Conservation (phyloP, 2,329 filamentous ascomycete genomes). For the Cercospora sp. region DNA sequence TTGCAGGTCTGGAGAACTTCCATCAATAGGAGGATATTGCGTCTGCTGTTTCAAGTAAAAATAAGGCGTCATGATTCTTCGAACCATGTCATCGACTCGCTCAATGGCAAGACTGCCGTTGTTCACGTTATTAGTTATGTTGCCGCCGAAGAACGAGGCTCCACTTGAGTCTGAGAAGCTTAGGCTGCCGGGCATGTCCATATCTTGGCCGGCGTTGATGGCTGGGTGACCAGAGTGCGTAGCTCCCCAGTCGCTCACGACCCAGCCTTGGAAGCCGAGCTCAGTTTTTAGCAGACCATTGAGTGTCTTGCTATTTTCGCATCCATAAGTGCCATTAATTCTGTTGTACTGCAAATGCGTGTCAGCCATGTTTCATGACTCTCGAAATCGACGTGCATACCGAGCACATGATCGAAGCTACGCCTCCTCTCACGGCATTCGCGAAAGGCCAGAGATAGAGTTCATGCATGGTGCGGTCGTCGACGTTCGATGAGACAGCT, state of each 20-base stretch:
- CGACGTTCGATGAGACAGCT: constrained; percentile 38
- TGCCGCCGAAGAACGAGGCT: constrained; percentile 33
- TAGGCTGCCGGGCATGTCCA: constrained; percentile 56
- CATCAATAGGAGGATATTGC: constrained; percentile 44
- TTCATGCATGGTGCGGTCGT: constrained; percentile 41
- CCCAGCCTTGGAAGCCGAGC: constrained; percentile 67
- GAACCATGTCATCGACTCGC: constrained; percentile 62
- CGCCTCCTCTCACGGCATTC: constrained; percentile 35
- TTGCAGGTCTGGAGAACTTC: constrained; percentile 29
- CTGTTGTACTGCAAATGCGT: not conserved
- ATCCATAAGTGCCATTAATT: constrained; percentile 49
- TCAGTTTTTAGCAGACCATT: constrained; percentile 72
- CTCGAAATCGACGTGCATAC: constrained; percentile 38
- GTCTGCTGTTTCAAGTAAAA: constrained; percentile 58
- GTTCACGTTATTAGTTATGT: constrained; percentile 56
- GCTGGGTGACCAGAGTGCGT: constrained; percentile 57
- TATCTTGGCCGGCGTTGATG: constrained; percentile 20
- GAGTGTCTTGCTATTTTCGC: constrained; percentile 62
- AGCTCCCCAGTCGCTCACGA: constrained; percentile 66
- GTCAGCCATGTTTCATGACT: not conserved
- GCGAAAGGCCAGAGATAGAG: constrained; percentile 35
- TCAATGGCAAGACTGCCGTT: constrained; percentile 52
- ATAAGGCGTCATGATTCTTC: constrained; percentile 53
- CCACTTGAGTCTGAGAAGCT: not conserved
- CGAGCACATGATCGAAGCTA: constrained; percentile 43